Conservation (phyloP, 257 asterid species). For the Plantago major region DNA sequence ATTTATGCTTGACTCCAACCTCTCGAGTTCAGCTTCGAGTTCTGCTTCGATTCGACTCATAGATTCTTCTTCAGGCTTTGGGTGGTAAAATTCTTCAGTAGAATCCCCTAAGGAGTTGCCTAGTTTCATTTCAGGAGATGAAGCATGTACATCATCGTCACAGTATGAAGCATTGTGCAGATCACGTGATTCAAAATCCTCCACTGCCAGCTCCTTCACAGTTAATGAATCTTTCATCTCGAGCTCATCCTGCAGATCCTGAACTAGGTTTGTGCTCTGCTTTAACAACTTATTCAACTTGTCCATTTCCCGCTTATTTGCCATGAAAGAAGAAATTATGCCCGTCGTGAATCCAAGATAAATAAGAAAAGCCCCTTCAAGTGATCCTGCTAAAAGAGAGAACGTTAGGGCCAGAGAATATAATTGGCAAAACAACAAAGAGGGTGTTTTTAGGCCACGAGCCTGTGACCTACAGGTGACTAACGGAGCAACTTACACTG, state of each 20-base stretch:
- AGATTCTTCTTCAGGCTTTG: slow-evolving; percentile 53
- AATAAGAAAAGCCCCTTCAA: slow-evolving; percentile 41
- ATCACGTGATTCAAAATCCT: slow-evolving; percentile 51
- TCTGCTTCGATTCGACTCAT: slow-evolving; percentile 83
- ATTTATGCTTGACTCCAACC: slow-evolving; percentile 61
- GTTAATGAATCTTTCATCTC: slow-evolving; percentile 85
- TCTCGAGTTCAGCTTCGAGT: slow-evolving; percentile 93
- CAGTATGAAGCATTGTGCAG: slow-evolving; percentile 25
- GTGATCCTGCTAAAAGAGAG: slow-evolving; percentile 54
- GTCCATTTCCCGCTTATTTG: slow-evolving; percentile 49
- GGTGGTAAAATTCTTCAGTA: slow-evolving; percentile 27
- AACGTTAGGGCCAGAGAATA: slow-evolving; percentile 16
- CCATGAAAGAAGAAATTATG: slow-evolving; percentile 46
- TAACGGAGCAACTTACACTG: background rate
- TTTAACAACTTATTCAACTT: slow-evolving; percentile 54
- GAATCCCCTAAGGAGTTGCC: slow-evolving; percentile 12
- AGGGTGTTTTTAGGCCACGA: slow-evolving; percentile 2
- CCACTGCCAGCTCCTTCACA: slow-evolving; percentile 70
- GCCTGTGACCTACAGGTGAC: slow-evolving; percentile 1
- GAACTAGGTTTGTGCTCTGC: slow-evolving; percentile 69
- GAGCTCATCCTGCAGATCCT: slow-evolving; percentile 92
- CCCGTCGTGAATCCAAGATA: slow-evolving; percentile 73
- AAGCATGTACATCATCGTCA: slow-evolving; percentile 25
- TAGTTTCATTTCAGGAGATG: slow-evolving; percentile 34
- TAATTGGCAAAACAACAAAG: slow-evolving; percentile 6